A percentile compares a stretch with the other conserved stretches of the same genome.
Evolutionary conservation across 2,329 filamentous ascomycete genomes (phyloP).

Genomic region (Coniosporium tulheliwenetii): DNA sequence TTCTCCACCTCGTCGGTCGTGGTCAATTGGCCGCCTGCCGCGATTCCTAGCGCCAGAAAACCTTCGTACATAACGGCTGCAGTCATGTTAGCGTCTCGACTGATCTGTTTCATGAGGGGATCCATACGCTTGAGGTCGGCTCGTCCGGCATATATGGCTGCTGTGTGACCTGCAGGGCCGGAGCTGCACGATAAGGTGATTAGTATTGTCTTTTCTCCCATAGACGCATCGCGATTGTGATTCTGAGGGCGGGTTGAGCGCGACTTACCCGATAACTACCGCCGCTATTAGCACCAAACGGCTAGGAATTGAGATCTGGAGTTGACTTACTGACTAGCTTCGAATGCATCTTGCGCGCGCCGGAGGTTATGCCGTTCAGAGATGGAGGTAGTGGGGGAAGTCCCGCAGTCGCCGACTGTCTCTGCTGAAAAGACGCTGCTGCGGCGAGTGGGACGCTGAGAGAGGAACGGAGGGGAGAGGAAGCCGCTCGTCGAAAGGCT

Average conservation of each 20-base stretch:
- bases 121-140: constrained; percentile 62
- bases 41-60: constrained; percentile 93
- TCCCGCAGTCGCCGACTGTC: constrained; percentile 20
- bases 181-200: constrained; percentile 37
- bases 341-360: constrained; percentile 62
- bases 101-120: too few relatives aligned
- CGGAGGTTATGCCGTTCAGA: constrained; percentile 12
- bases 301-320: too few relatives aligned
- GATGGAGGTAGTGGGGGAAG: too few relatives aligned
- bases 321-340: constrained; percentile 60
- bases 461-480: constrained; percentile 52
- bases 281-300: too few relatives aligned
- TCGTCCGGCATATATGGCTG: constrained; percentile 87
- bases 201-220: constrained; percentile 14
- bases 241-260: too few relatives aligned
- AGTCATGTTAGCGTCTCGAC: too few relatives aligned
- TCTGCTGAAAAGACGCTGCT: constrained; percentile 52
- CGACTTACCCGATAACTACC: too few relatives aligned
- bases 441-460: constrained; percentile 57
- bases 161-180: constrained; percentile 92
- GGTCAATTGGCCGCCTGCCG: constrained; percentile 89
- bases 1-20: constrained; percentile 98
- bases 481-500: constrained; percentile 50
- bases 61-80: constrained; percentile 79
- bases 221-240: constrained; percentile 12